Evolutionary conservation across 2,329 filamentous ascomycete species (phyloP), one percentile per base, ranked within the genome.

Genomic region (Alternaria triticina): DNA sequence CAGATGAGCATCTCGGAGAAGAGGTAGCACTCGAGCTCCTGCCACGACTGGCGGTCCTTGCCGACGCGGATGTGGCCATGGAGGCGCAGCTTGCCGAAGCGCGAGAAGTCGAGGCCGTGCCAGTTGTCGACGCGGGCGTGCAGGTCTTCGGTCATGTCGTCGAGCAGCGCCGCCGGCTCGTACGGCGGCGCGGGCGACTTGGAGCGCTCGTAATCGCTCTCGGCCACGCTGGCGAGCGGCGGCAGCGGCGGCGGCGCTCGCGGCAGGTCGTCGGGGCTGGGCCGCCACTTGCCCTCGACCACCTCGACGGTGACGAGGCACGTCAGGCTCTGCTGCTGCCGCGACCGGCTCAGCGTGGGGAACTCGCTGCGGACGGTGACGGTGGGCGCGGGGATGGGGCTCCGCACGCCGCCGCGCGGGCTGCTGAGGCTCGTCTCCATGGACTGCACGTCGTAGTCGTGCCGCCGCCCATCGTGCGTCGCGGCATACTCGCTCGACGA

Each of bases 1-100:
- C 96, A 99, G 69, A 99, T 99, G 73, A 99, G 91, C 96, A 99
- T 99, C 82, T 99, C 96, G 5, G 91, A 93, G 77, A 99, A 99
- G 28, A 99, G 86, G 79, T 93, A 99, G 80, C 96, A 99, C 79
- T 99, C 94, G 59, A 99, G 83, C 79, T 98, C 96, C 83, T 99
- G 96, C 96, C 96, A 99, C 7, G 94, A 94, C 68, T 95, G 87
- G 70, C 94, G 94, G 80, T 99, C 96, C 81, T 99, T 99, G 72
- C 96, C 96, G 22, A 99, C 96, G 57, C 93, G 90, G 61, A 99
- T 88, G 3, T 91, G 94, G 27, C 94, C 95, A 74, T 97, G 94
- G 30, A 98, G 84, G 30, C 94, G 89, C 69, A 99, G 86, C 77
- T 96, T 97, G 66, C 96, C 96, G 77, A 99, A 99, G 86, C 92